Base-by-base conservation (phyloP, 148 eudicot genomes). In the Suaeda aralocaspica region DNA sequence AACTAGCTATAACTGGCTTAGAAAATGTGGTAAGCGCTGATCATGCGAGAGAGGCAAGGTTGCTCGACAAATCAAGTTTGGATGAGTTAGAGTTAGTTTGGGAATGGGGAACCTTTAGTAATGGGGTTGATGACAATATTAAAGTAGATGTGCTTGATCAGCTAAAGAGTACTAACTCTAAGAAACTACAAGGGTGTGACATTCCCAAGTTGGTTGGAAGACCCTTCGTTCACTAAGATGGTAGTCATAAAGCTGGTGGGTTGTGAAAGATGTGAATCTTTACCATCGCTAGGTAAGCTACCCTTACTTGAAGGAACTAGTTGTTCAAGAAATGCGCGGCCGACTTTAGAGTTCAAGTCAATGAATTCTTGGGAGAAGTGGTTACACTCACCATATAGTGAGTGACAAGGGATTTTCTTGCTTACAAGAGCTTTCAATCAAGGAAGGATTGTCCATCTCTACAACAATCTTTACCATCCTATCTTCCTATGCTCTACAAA, bases 151-250 rank as follows among this genome's bases (percentile, higher is more conserved):
- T 67, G 44, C 25, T 50, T 49, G 70, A 67, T 21, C 70, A 67
- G 30, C 44, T 67, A 2, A 9, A 31, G 31, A 50, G 36, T 30
- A 29, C 50, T 33, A 36, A 67, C 59, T 53, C 15, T 67, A 0
- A 50, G 55, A 29, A 49, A 50, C 39, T 67, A 50, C 2, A 30
- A 53, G 44, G 70, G 58, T 30, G 36, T 29, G 41, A 5, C 55
- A 22, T 67, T 50, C 44, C 70, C 70, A 50, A 50, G 25, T 2
- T 67, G 70, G 58, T 31, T 67, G 58, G 59, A 59, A 49, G 70
- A 67, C 34, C 70, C 70, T 53, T 67, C 26, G n/a, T 50, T 67
- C 44, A 67, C 59, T 5, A 29, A 24, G 55, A 67, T 67, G 70
- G 59, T 31, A 26, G 15, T 49, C 10, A 50, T 67, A 67, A 30